Conservation (phyloP, 73 alveolate species). For the Stentor coeruleus region DNA sequence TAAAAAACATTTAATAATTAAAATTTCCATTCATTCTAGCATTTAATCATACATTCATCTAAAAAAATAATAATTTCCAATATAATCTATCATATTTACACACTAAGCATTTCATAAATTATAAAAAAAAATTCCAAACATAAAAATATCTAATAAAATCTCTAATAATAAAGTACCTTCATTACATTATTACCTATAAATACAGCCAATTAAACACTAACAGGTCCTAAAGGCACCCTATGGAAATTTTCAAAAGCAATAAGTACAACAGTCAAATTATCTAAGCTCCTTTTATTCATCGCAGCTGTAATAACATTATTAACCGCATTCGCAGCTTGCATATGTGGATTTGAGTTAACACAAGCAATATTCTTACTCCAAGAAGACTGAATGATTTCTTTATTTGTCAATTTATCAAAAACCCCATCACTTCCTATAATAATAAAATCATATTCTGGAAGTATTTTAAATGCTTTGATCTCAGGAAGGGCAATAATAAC, state of each 20-base stretch:
- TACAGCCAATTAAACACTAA: too few species aligned
- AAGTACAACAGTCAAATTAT: slow-evolving; percentile 55
- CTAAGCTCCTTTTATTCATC: slow-evolving; percentile 70
- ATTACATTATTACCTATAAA: too few species aligned
- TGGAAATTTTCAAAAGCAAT: slow-evolving; percentile 17
- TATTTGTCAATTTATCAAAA: slow-evolving; percentile 62
- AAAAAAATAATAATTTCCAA: too few species aligned
- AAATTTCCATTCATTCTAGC: too few species aligned
- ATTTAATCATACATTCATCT: too few species aligned
- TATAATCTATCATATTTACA: too few species aligned
- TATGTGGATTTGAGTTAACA: slow-evolving; percentile 62
- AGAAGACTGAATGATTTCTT: slow-evolving; percentile 52
- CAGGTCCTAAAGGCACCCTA: too few species aligned
- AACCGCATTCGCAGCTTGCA: slow-evolving; percentile 74
- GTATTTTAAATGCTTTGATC: slow-evolving; percentile 27
- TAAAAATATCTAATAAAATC: too few species aligned
- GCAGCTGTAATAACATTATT: slow-evolving; percentile 79
- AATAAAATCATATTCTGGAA: slow-evolving; percentile 40
- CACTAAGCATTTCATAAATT: too few species aligned
- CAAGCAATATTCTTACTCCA: slow-evolving; percentile 21
- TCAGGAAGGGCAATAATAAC: slow-evolving; percentile 66
- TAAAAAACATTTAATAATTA: too few species aligned
- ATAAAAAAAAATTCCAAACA: too few species aligned
- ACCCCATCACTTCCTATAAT: slow-evolving; percentile 76
- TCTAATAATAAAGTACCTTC: too few species aligned